phyloP scores from a whole-genome alignment of 192 early-diverging fungal genomes.

The Rhizophagus prolifer region DNA sequence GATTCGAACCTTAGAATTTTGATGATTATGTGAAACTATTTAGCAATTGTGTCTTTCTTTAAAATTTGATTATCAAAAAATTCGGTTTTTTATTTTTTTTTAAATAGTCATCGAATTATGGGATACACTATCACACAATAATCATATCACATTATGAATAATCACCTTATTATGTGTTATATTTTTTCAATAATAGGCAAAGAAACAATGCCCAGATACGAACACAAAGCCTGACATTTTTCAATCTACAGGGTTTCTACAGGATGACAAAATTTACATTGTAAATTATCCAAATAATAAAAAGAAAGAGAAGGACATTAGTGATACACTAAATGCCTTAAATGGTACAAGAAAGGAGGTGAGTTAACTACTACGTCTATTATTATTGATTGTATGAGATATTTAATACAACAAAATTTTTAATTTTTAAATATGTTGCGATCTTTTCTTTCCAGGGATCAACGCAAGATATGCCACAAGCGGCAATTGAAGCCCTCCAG shows the following conservation, averaged over 20 bases:
- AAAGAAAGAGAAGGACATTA: not conserved
- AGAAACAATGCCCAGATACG: not conserved
- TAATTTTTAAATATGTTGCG: not conserved
- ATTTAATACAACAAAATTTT: no score
- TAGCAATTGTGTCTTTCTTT: no score
- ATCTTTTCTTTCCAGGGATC: not conserved
- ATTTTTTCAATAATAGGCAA: not conserved
- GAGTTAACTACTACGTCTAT: not conserved
- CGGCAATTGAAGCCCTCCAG: conserved; percentile 8
- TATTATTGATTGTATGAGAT: no score
- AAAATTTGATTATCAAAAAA: no score
- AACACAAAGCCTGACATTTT: conserved; percentile 23
- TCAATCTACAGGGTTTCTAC: not conserved
- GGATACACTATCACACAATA: no score
- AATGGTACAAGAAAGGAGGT: conserved; percentile 18
- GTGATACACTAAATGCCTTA: conserved; percentile 6
- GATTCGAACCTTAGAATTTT: no score
- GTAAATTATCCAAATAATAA: conserved; percentile 14
- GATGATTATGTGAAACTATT: no score
- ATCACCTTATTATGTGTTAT: not conserved
- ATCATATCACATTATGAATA: not conserved
- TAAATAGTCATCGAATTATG: no score
- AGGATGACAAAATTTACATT: not conserved
- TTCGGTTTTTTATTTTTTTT: no score
- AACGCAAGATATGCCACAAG: not conserved